These are phyloP conservation scores for Chrysoporthe austroafricana DNA, from an alignment of 2,329 filamentous ascomycete genomes.

Conservation along the genomic window DNA sequence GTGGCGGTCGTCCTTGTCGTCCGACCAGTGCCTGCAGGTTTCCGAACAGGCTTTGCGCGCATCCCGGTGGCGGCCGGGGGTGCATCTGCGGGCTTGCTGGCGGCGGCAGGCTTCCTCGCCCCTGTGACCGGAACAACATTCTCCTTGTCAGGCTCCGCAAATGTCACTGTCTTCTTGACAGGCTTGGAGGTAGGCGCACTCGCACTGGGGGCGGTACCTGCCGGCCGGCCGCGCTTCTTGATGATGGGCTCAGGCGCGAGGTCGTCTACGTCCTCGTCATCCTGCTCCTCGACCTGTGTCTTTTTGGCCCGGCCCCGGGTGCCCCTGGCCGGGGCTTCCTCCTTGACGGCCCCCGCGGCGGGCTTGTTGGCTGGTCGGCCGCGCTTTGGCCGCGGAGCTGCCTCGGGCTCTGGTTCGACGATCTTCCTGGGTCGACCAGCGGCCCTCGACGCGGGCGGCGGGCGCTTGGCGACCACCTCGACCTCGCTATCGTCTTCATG, in stretches of 20 bases:
- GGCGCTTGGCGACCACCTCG: conserved; percentile 39
- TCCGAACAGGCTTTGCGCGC: conserved; percentile 54
- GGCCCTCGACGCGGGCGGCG: conserved; percentile 30
- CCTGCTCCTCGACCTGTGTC: conserved; percentile 32
- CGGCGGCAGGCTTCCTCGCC: conserved; percentile 41
- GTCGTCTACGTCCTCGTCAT: conserved; percentile 35
- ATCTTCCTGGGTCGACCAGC: conserved; percentile 49
- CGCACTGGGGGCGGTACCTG: conserved; percentile 41
- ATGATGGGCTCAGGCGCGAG: conserved; percentile 39
- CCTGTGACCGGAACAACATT: conserved; percentile 52
- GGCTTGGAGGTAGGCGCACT: conserved; percentile 46
- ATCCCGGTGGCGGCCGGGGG: conserved; percentile 41
- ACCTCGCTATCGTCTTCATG: conserved; percentile 52
- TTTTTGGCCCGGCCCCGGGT: conserved; percentile 38
- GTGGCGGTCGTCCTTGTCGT: conserved; percentile 36
- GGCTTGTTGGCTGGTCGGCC: conserved; percentile 40
- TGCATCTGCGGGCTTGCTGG: conserved; percentile 40
- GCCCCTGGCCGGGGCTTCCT: conserved; percentile 33
- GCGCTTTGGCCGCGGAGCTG: conserved; percentile 31
- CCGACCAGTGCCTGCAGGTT: conserved; percentile 41
- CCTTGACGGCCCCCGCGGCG: conserved; percentile 32
- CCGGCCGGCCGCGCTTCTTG: conserved; percentile 42
- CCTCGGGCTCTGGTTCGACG: conserved; percentile 30
- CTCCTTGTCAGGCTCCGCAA: conserved; percentile 68
- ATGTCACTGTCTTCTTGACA: conserved; percentile 65